A percentile compares a stretch with the other conserved stretches of the same genome.
These are phyloP conservation scores for Aspergillus ochraceus DNA, from an alignment of 2,329 filamentous ascomycete genomes.

Conservation along the genomic window DNA sequence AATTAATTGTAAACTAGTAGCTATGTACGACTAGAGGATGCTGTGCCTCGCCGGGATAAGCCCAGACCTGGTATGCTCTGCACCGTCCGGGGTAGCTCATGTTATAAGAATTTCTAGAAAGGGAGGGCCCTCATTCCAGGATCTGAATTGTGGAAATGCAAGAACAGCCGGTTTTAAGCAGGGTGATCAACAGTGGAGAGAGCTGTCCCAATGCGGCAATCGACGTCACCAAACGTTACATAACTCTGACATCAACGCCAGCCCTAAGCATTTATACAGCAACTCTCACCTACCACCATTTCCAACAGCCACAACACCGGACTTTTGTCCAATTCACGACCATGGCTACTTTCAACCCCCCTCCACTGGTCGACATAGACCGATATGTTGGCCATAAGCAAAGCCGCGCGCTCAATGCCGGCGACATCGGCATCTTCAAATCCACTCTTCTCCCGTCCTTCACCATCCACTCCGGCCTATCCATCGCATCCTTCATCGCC, in stretches of 20 bases:
- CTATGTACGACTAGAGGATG: too few species aligned
- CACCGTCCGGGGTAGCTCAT: too few species aligned
- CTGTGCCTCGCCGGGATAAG: too few species aligned
- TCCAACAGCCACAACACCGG: slow-evolving; percentile 1
- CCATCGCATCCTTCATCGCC: slow-evolving; percentile 53
- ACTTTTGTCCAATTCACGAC: background rate
- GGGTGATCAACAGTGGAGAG: background rate
- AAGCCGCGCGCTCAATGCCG: slow-evolving; percentile 7
- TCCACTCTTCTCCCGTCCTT: slow-evolving; percentile 57
- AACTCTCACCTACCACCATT: background rate
- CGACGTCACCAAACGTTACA: slow-evolving; percentile 10
- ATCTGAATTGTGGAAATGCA: too few species aligned
- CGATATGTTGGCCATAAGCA: background rate
- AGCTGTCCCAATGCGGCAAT: background rate
- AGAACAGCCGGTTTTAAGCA: background rate
- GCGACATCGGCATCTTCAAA: slow-evolving; percentile 53
- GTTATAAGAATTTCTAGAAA: too few species aligned
- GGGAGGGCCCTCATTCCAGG: too few species aligned
- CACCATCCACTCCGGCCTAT: slow-evolving; percentile 53
- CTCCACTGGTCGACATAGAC: slow-evolving; percentile 10
- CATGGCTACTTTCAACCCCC: slow-evolving; percentile 9
- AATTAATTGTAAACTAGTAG: too few species aligned
- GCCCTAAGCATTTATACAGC: background rate
- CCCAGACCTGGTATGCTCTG: too few species aligned
- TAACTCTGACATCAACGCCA: slow-evolving; percentile 22